phyloP scores from a whole-genome alignment of 495 filamentous ascomycete species.

The Penicillium daleae region DNA sequence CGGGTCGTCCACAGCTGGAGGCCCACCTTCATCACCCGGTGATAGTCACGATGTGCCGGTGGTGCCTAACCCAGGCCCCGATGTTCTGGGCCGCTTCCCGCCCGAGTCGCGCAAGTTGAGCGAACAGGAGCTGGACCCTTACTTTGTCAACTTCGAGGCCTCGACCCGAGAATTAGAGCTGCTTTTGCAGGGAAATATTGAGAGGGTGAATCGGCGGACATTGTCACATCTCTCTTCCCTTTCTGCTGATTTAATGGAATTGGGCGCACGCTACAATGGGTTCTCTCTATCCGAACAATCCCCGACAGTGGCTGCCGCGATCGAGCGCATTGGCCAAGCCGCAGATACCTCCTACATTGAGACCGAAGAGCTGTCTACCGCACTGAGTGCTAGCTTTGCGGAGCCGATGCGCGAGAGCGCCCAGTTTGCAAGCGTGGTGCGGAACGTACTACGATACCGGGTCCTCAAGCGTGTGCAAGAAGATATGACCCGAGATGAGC shows the following conservation, averaged over 20 bases:
- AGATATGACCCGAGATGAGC: slow-evolving; percentile 92
- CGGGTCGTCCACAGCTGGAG: slow-evolving; percentile 43
- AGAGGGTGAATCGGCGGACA: slow-evolving; percentile 91
- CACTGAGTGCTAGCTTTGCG: slow-evolving; percentile 85
- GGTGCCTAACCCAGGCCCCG: slow-evolving; percentile 62
- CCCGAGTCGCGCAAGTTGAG: slow-evolving; percentile 73
- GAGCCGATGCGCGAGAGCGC: slow-evolving; percentile 97
- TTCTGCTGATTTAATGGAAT: slow-evolving; percentile 85
- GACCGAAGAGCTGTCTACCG: slow-evolving; percentile 84
- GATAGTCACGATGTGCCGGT: slow-evolving; percentile 47
- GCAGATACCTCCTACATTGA: slow-evolving; percentile 95
- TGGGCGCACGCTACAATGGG: slow-evolving; percentile 94
- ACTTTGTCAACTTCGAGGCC: slow-evolving; percentile 88
- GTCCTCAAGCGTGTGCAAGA: slow-evolving; percentile 93
- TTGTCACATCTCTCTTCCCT: slow-evolving; percentile 79
- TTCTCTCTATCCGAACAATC: slow-evolving; percentile 93
- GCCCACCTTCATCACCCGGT: slow-evolving; percentile 56
- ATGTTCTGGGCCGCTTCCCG: slow-evolving; percentile 79
- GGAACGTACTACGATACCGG: slow-evolving; percentile 82
- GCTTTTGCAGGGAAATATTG: slow-evolving; percentile 86
- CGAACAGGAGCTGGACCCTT: slow-evolving; percentile 91
- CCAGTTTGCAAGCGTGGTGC: slow-evolving; percentile 93
- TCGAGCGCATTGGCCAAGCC: slow-evolving; percentile 92
- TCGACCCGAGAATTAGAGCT: slow-evolving; percentile 86
- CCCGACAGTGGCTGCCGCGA: slow-evolving; percentile 84